phyloP scores from a whole-genome alignment of 2,329 filamentous ascomycete species.

The Tolypocladium album region DNA sequence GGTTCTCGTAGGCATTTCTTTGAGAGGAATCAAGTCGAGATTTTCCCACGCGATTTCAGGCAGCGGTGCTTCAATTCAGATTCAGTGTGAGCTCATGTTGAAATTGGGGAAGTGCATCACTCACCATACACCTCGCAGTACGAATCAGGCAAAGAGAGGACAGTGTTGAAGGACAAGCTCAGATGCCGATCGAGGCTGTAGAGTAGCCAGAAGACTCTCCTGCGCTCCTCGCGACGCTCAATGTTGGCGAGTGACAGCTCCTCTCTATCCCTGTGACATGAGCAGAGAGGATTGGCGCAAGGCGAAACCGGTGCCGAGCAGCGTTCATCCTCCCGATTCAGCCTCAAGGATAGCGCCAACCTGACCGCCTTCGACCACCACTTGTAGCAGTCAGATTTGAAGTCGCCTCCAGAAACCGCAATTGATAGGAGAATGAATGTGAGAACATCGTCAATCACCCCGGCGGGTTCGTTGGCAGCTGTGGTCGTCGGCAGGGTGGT shows the following conservation, averaged over 20 bases:
- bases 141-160: conserved; percentile 31
- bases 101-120: background rate
- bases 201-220: conserved; percentile 36
- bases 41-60: conserved; percentile 29
- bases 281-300: conserved; percentile 19
- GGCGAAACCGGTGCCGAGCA: conserved; percentile 15
- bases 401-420: conserved; percentile 34
- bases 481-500: conserved; percentile 17
- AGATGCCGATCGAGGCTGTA: conserved; percentile 36
- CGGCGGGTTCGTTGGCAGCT: conserved; percentile 21
- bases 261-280: conserved; percentile 17
- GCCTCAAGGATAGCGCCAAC: conserved; percentile 24
- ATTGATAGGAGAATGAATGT: conserved; percentile 33
- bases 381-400: conserved; percentile 35
- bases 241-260: conserved; percentile 13
- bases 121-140: conserved; percentile 30
- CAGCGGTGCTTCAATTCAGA: conserved; percentile 18
- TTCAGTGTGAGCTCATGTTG: background rate
- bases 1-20: conserved; percentile 19
- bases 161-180: conserved; percentile 33
- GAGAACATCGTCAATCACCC: conserved; percentile 30
- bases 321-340: conserved; percentile 26
- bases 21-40: conserved; percentile 19
- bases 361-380: conserved; percentile 34
- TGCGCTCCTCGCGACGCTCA: conserved; percentile 34